phyloP scores from a whole-genome alignment of 352 stramenopile genomes.

The Globisporangium uncinulatum region DNA sequence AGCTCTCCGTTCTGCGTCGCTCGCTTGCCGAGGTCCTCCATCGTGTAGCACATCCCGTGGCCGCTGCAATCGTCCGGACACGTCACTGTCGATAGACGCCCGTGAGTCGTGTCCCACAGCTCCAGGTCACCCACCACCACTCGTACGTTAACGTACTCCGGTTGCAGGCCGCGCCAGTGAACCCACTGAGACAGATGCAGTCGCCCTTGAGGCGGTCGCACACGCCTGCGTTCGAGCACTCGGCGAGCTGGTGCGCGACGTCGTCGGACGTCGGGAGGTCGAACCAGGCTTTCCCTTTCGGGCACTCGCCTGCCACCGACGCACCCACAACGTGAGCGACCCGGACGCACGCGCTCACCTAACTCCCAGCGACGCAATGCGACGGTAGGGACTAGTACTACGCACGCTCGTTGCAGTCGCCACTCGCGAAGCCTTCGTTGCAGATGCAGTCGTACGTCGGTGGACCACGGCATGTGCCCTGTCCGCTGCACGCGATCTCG shows the following conservation, averaged over 20 bases:
- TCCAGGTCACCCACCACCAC: too few relatives aligned
- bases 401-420: conserved; percentile 62
- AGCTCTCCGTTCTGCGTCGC: conserved; percentile 48
- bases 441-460: conserved; percentile 78
- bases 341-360: background rate
- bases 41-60: conserved; percentile 79
- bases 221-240: conserved; percentile 68
- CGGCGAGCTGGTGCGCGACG: conserved; percentile 45
- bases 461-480: conserved; percentile 62
- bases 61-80: conserved; percentile 73
- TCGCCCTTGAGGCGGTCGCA: conserved; percentile 70
- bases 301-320: conserved; percentile 24
- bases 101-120: too few relatives aligned
- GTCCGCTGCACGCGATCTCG: conserved; percentile 67
- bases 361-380: too few relatives aligned
- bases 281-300: conserved; percentile 68
- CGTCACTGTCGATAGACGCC: conserved; percentile 20
- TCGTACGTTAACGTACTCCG: conserved; percentile 25
- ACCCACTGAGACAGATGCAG: conserved; percentile 53
- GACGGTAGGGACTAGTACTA: background rate
- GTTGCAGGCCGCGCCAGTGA: conserved; percentile 70
- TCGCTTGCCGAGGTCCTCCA: conserved; percentile 63
- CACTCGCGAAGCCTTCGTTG: conserved; percentile 67
- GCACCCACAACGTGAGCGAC: background rate
- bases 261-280: conserved; percentile 40